Percentiles rank a stretch among this genome's conserved stretches.
Conservation (phyloP, 208 protist species). For the Herpetomonas samuelpessoai region DNA sequence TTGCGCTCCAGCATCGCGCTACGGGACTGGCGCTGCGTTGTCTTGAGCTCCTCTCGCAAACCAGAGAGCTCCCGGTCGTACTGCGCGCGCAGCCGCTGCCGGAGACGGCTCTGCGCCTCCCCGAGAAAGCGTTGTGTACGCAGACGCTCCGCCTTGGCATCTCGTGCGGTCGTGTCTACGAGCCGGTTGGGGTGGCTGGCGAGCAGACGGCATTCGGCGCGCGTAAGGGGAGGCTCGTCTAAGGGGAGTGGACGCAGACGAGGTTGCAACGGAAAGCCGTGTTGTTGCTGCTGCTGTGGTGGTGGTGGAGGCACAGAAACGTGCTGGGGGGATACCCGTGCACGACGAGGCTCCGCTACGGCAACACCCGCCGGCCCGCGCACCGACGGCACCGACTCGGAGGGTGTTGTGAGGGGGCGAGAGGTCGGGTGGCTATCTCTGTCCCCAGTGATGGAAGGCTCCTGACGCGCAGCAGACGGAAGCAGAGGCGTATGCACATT, state of each 20-base stretch:
- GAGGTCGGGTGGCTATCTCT: too few species aligned
- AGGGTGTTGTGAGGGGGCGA: too few species aligned
- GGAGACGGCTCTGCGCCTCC: slow-evolving; percentile 59
- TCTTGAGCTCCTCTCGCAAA: slow-evolving; percentile 47
- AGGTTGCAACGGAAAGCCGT: background rate
- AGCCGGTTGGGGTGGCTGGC: slow-evolving; percentile 46
- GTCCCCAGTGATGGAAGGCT: too few species aligned
- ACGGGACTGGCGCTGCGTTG: slow-evolving; percentile 20
- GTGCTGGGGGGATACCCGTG: too few species aligned
- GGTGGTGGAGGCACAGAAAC: background rate
- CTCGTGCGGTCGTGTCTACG: slow-evolving; percentile 49
- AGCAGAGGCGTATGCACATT: too few species aligned
- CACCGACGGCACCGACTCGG: too few species aligned
- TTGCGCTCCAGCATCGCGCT: slow-evolving; percentile 45
- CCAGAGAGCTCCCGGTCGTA: slow-evolving; percentile 46
- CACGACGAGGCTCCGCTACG: too few species aligned
- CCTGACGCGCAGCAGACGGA: too few species aligned
- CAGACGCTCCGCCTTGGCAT: slow-evolving; percentile 82
- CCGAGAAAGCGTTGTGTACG: slow-evolving; percentile 65
- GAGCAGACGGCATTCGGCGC: slow-evolving; percentile 42
- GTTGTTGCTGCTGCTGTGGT: slow-evolving; percentile 2
- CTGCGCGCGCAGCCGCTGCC: slow-evolving; percentile 58
- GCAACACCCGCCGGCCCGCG: too few species aligned
- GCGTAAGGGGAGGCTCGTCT: slow-evolving; percentile 46
- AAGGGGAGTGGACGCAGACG: background rate